Evolutionary conservation across 257 asterid species (phyloP).

Genomic region (Ocimum tenuiflorum): DNA sequence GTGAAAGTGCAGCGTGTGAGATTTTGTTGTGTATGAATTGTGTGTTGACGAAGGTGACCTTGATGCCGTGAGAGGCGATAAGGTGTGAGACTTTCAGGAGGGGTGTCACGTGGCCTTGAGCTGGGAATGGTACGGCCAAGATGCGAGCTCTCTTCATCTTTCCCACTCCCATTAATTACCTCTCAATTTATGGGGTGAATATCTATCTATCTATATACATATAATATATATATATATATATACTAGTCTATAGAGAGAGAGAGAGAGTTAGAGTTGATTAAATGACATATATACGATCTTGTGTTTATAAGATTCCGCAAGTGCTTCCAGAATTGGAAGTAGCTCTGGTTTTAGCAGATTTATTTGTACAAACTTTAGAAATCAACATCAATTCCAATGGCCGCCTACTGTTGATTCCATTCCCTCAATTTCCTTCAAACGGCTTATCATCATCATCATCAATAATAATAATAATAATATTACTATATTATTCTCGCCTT

Average conservation of each 20-base stretch:
- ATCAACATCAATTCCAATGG: neutral
- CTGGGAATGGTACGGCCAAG: conserved; percentile 28
- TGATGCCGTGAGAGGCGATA: conserved; percentile 25
- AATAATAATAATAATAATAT: no score
- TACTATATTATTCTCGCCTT: no score
- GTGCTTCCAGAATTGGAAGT: neutral
- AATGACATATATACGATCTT: neutral
- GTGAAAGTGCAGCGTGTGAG: neutral
- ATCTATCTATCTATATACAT: no score
- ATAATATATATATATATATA: no score
- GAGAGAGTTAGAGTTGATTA: neutral
- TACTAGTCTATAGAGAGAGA: no score
- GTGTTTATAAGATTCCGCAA: neutral
- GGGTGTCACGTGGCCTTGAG: conserved; percentile 41
- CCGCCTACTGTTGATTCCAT: neutral
- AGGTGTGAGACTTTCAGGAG: conserved; percentile 26
- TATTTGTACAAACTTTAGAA: neutral
- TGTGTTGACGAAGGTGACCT: conserved; percentile 34
- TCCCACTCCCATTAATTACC: neutral
- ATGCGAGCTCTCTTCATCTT: conserved; percentile 8
- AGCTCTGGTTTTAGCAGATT: neutral
- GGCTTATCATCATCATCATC: no score
- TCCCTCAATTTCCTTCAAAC: no score
- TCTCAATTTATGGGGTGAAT: no score
- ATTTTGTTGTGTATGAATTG: conserved; percentile 22